A percentile compares a stretch with the other conserved stretches of the same genome.
These are phyloP conservation scores for Citrus mangshanensis DNA, from an alignment of 345 rosid species.

Conservation along the genomic window DNA sequence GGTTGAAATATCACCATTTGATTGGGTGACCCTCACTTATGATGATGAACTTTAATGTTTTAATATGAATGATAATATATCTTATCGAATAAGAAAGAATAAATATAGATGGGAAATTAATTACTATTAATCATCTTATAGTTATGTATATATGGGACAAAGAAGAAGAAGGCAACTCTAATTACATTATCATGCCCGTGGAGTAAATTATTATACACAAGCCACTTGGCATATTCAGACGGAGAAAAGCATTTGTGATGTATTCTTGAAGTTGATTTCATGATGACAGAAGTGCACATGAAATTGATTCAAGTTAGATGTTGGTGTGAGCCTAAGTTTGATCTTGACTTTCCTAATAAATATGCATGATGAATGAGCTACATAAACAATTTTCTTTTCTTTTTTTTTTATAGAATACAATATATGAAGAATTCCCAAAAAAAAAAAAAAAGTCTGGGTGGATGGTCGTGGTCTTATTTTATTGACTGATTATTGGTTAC, in stretches of 20 bases:
- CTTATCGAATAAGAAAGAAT: too few relatives aligned
- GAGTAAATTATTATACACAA: background rate
- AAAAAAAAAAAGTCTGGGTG: background rate
- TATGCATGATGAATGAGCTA: background rate
- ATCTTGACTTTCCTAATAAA: background rate
- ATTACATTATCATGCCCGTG: background rate
- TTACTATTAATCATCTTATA: too few relatives aligned
- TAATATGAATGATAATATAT: too few relatives aligned
- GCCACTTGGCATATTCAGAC: background rate
- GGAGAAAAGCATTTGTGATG: background rate
- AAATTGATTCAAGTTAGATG: background rate
- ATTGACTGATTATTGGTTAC: too few relatives aligned
- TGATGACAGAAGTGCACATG: conserved; percentile 18
- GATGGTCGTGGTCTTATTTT: background rate
- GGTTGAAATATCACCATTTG: background rate
- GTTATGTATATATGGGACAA: too few relatives aligned
- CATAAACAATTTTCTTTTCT: too few relatives aligned
- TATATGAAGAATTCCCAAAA: too few relatives aligned
- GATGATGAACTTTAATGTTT: background rate
- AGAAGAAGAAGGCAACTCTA: background rate
- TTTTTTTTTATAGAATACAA: too few relatives aligned
- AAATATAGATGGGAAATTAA: too few relatives aligned
- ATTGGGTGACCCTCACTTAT: background rate
- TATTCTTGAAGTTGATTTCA: background rate
- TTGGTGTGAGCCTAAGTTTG: background rate